A percentile compares a stretch with the other conserved stretches of the same genome.
These are phyloP conservation scores for Novymonas esmeraldas DNA, from an alignment of 208 protist genomes.

Conservation along the genomic window DNA sequence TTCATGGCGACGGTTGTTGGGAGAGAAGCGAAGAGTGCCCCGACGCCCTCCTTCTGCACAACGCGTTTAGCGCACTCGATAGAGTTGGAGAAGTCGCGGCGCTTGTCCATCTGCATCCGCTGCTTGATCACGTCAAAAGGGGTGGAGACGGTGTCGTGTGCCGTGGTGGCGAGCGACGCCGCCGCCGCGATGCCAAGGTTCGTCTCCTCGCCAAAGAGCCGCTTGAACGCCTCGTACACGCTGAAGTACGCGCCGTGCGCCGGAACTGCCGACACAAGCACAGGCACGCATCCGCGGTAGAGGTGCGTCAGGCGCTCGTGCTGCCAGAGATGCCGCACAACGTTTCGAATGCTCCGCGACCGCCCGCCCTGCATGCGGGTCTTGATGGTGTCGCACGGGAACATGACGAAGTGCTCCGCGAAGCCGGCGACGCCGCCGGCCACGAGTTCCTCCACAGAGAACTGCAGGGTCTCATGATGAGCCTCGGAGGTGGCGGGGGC, in stretches of 20 bases:
- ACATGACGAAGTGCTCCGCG: conserved; percentile 93
- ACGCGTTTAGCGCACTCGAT: conserved; percentile 53
- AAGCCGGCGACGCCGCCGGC: conserved; percentile 89
- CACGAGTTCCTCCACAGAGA: conserved; percentile 56
- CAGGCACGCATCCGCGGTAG: conserved; percentile 83
- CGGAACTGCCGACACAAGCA: conserved; percentile 87
- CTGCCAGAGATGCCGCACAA: conserved; percentile 38
- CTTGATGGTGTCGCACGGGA: conserved; percentile 95
- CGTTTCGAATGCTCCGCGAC: conserved; percentile 30
- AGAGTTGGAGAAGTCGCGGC: conserved; percentile 51
- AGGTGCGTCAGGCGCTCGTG: conserved; percentile 70
- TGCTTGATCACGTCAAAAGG: conserved; percentile 96
- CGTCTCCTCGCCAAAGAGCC: conserved; percentile 53
- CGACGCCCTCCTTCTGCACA: conserved; percentile 56
- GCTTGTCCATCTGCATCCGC: conserved; percentile 90
- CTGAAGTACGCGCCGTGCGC: conserved; percentile 94
- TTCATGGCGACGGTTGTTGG: conserved; percentile 94
- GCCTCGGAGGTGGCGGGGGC: conserved; percentile 8
- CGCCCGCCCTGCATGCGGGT: conserved; percentile 80
- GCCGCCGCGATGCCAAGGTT: conserved; percentile 49
- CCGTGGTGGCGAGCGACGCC: conserved; percentile 70
- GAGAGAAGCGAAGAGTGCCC: conserved; percentile 82
- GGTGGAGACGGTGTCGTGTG: conserved; percentile 92
- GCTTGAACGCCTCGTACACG: conserved; percentile 90
- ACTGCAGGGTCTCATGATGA: conserved; percentile 34